Evolutionary conservation across 192 early-diverging fungal species (phyloP).

Genomic region (Backusella westeae): DNA sequence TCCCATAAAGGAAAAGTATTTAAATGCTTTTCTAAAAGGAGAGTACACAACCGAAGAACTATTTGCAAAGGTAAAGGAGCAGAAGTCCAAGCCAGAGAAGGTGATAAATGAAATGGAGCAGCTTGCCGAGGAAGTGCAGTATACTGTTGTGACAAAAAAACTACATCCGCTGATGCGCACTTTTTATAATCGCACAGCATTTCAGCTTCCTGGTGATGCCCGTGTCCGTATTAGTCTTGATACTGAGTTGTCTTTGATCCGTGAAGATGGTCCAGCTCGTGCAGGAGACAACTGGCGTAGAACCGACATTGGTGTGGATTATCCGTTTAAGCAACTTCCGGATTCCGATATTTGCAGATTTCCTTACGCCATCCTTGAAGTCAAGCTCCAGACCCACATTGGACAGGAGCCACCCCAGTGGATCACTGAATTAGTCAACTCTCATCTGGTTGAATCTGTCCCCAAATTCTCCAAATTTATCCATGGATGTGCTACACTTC

Average conservation of each 20-base stretch:
- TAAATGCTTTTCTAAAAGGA: constrained; percentile 86
- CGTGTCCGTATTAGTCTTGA: constrained; percentile 96
- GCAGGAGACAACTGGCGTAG: constrained; percentile 95
- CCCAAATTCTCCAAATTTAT: constrained; percentile 99
- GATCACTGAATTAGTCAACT: constrained; percentile 88
- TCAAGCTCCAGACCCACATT: constrained; percentile 93
- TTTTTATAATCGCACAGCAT: constrained; percentile 99
- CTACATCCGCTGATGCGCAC: constrained; percentile 86
- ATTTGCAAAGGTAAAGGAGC: constrained; percentile 77
- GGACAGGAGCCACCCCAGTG: constrained; percentile 91
- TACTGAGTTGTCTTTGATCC: constrained; percentile 94
- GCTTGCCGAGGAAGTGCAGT: constrained; percentile 74
- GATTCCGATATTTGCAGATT: constrained; percentile 85
- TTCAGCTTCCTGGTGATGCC: constrained; percentile 97
- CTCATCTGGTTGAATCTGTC: constrained; percentile 88
- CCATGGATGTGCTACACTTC: constrained; percentile 86
- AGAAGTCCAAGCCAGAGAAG: constrained; percentile 75
- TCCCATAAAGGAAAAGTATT: constrained; percentile 92
- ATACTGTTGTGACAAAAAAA: constrained; percentile 65
- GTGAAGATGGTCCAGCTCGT: constrained; percentile 76
- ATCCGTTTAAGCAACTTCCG: constrained; percentile 86
- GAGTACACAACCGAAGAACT: constrained; percentile 73
- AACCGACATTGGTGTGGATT: constrained; percentile 85
- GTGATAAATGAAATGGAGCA: constrained; percentile 72
- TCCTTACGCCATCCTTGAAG: constrained; percentile 97